These are phyloP conservation scores for Alternaria tenuissima DNA, from an alignment of 2,329 filamentous ascomycete species.

Conservation along the genomic window DNA sequence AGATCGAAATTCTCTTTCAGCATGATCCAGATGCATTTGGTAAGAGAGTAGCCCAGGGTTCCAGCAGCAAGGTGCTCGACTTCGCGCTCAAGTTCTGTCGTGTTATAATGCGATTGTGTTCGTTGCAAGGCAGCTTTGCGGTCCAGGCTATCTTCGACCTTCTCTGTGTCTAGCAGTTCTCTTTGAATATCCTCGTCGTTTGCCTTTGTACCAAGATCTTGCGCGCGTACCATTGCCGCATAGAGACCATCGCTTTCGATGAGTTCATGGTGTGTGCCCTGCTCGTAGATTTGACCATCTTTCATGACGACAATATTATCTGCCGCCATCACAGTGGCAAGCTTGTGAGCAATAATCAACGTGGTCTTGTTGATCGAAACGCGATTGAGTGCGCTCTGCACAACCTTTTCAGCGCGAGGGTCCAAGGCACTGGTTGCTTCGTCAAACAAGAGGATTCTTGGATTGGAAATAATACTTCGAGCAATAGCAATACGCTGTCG, in stretches of 20 bases:
- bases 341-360: constrained; percentile 90
- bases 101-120: constrained; percentile 15
- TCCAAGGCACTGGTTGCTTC: constrained; percentile 94
- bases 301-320: constrained; percentile 72
- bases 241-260: constrained; percentile 13
- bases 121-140: constrained; percentile 11
- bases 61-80: constrained; percentile 19
- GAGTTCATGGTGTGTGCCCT: constrained; percentile 61
- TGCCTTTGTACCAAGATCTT: constrained; percentile 35
- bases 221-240: constrained; percentile 16
- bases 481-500: constrained; percentile 97
- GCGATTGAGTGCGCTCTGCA: constrained; percentile 88
- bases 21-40: constrained; percentile 23
- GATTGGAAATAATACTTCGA: constrained; percentile 85
- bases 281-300: constrained; percentile 72
- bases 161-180: constrained; percentile 6
- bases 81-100: constrained; percentile 2
- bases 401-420: constrained; percentile 90
- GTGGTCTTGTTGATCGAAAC: constrained; percentile 86
- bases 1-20: constrained; percentile 20
- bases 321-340: constrained; percentile 74
- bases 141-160: constrained; percentile 3
- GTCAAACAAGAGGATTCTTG: constrained; percentile 88
- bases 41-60: constrained; percentile 16
- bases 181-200: neutral